phyloP scores from a whole-genome alignment of 805 yeast genomes.

The Yarrowia sp. region DNA sequence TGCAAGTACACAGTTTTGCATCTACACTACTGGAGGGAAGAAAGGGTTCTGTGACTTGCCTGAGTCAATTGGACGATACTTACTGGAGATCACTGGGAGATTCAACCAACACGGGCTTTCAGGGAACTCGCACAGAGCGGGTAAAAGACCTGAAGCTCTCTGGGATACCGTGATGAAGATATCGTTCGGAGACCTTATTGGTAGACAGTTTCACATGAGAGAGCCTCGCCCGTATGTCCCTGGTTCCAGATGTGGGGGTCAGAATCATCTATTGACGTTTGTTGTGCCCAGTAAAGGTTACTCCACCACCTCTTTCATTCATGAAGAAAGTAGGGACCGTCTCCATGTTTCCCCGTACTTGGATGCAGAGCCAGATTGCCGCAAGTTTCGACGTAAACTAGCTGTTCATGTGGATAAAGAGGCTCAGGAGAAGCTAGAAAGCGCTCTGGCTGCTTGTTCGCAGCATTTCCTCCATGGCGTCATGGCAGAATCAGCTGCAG shows the following conservation, averaged over 20 bases:
- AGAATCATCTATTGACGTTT: background rate
- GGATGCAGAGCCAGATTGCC: background rate
- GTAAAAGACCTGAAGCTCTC: background rate
- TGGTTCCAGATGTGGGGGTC: background rate
- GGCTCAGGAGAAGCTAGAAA: background rate
- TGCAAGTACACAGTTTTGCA: background rate
- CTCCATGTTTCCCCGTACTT: background rate
- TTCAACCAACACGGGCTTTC: no score
- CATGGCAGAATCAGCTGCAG: no score
- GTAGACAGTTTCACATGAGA: background rate
- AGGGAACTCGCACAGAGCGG: no score
- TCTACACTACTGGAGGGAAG: background rate
- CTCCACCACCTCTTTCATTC: background rate
- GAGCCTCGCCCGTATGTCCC: background rate
- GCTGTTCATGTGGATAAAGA: background rate
- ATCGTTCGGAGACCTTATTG: conserved; percentile 1
- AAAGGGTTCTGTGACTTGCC: background rate
- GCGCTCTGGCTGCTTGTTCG: no score
- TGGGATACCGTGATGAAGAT: background rate
- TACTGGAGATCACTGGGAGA: background rate
- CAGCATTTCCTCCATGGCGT: no score
- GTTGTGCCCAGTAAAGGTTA: background rate
- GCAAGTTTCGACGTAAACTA: background rate
- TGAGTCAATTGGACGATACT: no score
- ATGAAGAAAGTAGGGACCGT: background rate